Conservation (phyloP, 75 land plant species). For the Adiantum capillusveneris region DNA sequence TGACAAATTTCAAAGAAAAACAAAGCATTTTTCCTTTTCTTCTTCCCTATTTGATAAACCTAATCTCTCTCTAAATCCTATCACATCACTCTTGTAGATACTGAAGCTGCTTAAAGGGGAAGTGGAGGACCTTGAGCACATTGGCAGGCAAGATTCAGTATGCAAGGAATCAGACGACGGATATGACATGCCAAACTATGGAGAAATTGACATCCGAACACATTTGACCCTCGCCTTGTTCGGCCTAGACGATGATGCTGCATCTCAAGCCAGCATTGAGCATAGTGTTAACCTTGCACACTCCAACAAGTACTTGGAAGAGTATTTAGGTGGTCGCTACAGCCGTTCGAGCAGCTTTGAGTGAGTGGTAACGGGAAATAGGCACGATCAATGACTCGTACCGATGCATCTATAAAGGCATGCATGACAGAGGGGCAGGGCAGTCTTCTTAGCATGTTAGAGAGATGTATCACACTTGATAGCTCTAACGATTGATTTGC, state of each 20-base stretch:
- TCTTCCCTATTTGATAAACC: too few species aligned
- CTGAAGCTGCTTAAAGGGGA: constrained; percentile 64
- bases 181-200: constrained; percentile 15
- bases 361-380: constrained; percentile 6
- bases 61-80: too few species aligned
- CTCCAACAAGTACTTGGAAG: constrained; percentile 45
- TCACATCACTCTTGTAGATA: constrained; percentile 29
- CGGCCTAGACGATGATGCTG: constrained; percentile 59
- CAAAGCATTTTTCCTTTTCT: too few species aligned
- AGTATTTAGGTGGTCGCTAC: constrained; percentile 63
- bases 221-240: constrained; percentile 77
- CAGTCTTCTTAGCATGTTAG: too few species aligned
- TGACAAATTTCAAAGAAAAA: too few species aligned
- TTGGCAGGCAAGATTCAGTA: constrained; percentile 30
- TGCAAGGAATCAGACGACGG: constrained; percentile 34
- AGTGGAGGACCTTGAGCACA: constrained; percentile 32
- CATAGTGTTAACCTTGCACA: constrained; percentile 30
- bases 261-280: constrained; percentile 55
- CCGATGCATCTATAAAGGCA: too few species aligned
- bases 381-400: too few species aligned
- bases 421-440: too few species aligned
- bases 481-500: too few species aligned
- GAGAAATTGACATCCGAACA: constrained; percentile 31
- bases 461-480: too few species aligned
- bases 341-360: constrained; percentile 72